Evolutionary conservation across 2,329 filamentous ascomycete genomes (phyloP).

Genomic region (Hansfordia pulvinata): DNA sequence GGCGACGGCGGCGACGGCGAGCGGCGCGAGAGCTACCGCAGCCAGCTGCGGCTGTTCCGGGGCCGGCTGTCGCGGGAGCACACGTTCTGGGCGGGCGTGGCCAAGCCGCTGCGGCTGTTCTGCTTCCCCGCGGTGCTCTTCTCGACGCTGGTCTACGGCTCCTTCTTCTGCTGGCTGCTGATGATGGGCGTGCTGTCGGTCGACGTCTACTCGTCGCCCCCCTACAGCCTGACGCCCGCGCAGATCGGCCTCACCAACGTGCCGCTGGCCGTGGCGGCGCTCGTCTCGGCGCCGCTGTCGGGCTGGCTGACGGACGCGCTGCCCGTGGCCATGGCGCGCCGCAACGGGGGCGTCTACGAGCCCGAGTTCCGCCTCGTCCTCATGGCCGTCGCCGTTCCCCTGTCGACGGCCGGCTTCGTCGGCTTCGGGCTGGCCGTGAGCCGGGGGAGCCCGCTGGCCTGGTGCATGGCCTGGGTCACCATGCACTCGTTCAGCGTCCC

Average conservation of each 20-base stretch:
- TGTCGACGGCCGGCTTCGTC: neutral
- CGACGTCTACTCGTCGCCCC: conserved; percentile 16
- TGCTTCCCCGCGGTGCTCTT: conserved; percentile 12
- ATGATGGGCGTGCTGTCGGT: conserved; percentile 12
- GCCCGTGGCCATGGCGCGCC: conserved; percentile 20
- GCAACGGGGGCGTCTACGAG: conserved; percentile 25
- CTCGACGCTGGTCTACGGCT: conserved; percentile 11
- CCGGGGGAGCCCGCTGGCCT: neutral
- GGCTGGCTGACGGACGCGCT: conserved; percentile 20
- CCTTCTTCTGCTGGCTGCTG: conserved; percentile 12
- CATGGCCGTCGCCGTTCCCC: conserved; percentile 24
- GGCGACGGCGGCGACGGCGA: too few species aligned
- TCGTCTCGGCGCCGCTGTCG: conserved; percentile 20
- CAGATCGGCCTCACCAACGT: conserved; percentile 24
- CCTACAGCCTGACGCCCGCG: conserved; percentile 21
- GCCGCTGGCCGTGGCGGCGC: conserved; percentile 23
- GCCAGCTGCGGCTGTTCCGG: conserved; percentile 12
- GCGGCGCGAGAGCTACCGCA: conserved; percentile 9
- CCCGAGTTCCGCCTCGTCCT: conserved; percentile 33
- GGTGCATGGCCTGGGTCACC: neutral
- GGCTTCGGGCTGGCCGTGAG: neutral
- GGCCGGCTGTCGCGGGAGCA: conserved; percentile 13
- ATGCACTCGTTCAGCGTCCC: neutral
- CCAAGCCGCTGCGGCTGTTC: conserved; percentile 14
- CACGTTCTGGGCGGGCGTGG: conserved; percentile 11